These are phyloP conservation scores for Beauveria sp. DNA, from an alignment of 2,329 filamentous ascomycete genomes.

Conservation along the genomic window DNA sequence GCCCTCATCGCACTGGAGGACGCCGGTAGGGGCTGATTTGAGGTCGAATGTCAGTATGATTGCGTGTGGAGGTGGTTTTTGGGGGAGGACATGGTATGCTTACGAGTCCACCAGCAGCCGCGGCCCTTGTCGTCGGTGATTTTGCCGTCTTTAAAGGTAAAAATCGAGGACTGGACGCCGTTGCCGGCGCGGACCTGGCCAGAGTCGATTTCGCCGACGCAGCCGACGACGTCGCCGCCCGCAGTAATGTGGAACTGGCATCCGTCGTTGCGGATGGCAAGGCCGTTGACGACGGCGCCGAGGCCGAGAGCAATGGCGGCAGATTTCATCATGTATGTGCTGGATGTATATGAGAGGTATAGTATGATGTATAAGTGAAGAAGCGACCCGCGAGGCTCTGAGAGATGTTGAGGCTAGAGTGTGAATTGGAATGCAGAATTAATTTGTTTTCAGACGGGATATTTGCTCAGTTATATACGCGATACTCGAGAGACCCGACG, in stretches of 20 bases:
- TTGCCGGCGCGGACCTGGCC: slow-evolving; percentile 49
- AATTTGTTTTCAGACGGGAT: not conserved
- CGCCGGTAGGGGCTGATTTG: slow-evolving; percentile 41
- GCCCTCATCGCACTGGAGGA: slow-evolving; percentile 54
- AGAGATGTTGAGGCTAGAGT: not conserved
- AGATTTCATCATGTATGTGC: slow-evolving; percentile 10
- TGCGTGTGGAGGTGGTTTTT: not conserved
- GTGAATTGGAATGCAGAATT: not conserved
- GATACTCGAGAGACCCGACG: not conserved
- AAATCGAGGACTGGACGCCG: slow-evolving; percentile 37
- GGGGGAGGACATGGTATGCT: slow-evolving; percentile 17
- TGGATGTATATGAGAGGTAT: not conserved
- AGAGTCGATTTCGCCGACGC: slow-evolving; percentile 51
- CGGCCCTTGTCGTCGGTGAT: slow-evolving; percentile 49
- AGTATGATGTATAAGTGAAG: not conserved
- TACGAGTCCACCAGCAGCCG: slow-evolving; percentile 57
- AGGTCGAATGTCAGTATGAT: not conserved
- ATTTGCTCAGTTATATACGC: not conserved
- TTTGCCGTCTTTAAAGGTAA: slow-evolving; percentile 45
- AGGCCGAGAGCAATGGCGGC: slow-evolving; percentile 14
- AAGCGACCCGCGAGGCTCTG: not conserved
- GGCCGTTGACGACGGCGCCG: slow-evolving; percentile 14
- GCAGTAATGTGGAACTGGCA: slow-evolving; percentile 42
- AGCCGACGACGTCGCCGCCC: slow-evolving; percentile 40
- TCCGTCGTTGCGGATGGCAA: slow-evolving; percentile 14